These are phyloP conservation scores for Tausonia pullulans DNA, from an alignment of 1,284 basidiomycete genomes.

Conservation along the genomic window DNA sequence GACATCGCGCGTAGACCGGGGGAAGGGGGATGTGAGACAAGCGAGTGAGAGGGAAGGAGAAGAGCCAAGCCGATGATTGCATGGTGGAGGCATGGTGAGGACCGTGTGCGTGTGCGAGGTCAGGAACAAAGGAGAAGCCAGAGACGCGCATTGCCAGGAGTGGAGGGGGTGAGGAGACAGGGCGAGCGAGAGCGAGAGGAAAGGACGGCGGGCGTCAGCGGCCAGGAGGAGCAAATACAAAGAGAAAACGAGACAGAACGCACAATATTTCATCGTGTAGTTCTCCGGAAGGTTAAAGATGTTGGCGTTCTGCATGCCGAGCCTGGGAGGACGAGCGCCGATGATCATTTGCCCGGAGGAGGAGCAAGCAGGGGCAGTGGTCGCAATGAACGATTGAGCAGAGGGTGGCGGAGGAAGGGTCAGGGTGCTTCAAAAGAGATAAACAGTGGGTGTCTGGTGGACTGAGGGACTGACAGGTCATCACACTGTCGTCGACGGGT, in stretches of 20 bases:
- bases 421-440: too few species aligned
- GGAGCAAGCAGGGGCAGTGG: too few species aligned
- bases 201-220: not conserved
- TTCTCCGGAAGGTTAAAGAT: conserved; percentile 78
- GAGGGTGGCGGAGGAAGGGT: too few species aligned
- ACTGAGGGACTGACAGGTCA: too few species aligned
- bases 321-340: not conserved
- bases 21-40: not conserved
- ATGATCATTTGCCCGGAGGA: too few species aligned
- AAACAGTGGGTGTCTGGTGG: too few species aligned
- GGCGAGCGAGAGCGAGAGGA: not conserved
- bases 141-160: not conserved
- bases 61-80: not conserved
- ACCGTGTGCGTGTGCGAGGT: not conserved
- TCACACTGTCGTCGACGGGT: too few species aligned
- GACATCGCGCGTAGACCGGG: not conserved
- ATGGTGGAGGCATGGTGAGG: not conserved
- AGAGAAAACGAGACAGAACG: conserved; percentile 29
- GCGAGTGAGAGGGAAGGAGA: not conserved
- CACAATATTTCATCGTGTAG: conserved; percentile 77
- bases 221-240: not conserved
- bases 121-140: not conserved
- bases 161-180: too few species aligned
- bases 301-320: conserved; percentile 87
- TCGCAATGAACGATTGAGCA: too few species aligned